Evolutionary conservation across 305 asterid genomes (phyloP).

Genomic region (Fraxinus greggii): DNA sequence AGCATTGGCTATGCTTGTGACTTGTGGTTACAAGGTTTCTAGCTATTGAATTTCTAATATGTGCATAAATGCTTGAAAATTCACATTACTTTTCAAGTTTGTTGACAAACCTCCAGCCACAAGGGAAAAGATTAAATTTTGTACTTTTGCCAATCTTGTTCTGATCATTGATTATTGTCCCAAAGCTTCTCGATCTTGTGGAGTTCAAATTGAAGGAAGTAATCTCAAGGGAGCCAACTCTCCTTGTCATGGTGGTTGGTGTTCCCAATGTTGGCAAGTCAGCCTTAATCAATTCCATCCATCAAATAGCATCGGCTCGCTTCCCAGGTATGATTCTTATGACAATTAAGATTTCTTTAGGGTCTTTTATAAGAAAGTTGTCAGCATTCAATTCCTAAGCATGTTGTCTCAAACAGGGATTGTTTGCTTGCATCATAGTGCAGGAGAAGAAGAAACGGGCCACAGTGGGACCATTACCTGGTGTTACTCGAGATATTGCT

Average conservation of each 20-base stretch:
- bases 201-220: slow-evolving; percentile 83
- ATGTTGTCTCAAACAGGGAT: slow-evolving; percentile 23
- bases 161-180: slow-evolving; percentile 31
- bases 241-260: slow-evolving; percentile 88
- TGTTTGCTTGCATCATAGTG: slow-evolving; percentile 56
- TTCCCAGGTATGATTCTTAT: slow-evolving; percentile 64
- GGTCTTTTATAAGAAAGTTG: background rate
- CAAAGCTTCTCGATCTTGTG: slow-evolving; percentile 86
- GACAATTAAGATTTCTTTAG: slow-evolving; percentile 10
- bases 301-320: slow-evolving; percentile 72
- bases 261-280: slow-evolving; percentile 98
- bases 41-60: background rate
- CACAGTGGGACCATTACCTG: slow-evolving; percentile 92
- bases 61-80: slow-evolving; percentile 2
- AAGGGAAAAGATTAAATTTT: background rate
- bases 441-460: slow-evolving; percentile 90
- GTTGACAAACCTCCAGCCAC: background rate
- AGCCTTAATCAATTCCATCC: slow-evolving; percentile 76
- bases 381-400: slow-evolving; percentile 15
- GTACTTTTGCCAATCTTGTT: slow-evolving; percentile 15
- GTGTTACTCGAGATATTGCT: slow-evolving; percentile 98
- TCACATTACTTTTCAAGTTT: slow-evolving; percentile 14
- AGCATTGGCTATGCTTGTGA: background rate
- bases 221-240: slow-evolving; percentile 83
- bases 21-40: background rate